Percentiles rank a stretch among this genome's conserved stretches.
Evolutionary conservation across 192 early-diverging fungal species (phyloP).

Genomic region (Ambispora gerdemannii): DNA sequence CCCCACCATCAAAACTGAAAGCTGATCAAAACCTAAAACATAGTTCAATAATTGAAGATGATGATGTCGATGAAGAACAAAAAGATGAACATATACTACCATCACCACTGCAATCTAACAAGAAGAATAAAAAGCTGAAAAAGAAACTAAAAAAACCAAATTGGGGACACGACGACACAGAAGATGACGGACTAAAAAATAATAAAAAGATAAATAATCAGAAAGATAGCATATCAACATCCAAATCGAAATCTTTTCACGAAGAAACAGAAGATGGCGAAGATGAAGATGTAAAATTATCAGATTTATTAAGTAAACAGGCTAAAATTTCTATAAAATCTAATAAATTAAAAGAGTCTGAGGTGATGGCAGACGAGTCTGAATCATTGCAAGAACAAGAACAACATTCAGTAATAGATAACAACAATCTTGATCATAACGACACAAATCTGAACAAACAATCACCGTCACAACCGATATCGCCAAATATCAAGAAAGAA

Average conservation of each 20-base stretch:
- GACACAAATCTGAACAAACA: neutral
- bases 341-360: neutral
- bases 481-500: slow-evolving; percentile 44
- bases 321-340: neutral
- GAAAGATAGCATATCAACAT: slow-evolving; percentile 18
- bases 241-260: neutral
- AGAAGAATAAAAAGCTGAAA: slow-evolving; percentile 44
- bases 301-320: slow-evolving; percentile 44
- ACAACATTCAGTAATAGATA: neutral
- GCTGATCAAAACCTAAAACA: slow-evolving; percentile 21
- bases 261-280: slow-evolving; percentile 21
- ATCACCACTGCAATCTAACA: slow-evolving; percentile 17
- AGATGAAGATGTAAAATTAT: slow-evolving; percentile 48
- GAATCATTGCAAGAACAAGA: neutral
- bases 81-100: slow-evolving; percentile 17
- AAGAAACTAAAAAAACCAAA: slow-evolving; percentile 46
- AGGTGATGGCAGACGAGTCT: neutral
- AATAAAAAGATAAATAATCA: slow-evolving; percentile 39
- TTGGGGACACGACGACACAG: slow-evolving; percentile 33
- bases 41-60: slow-evolving; percentile 30
- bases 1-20: slow-evolving; percentile 11
- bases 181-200: slow-evolving; percentile 39
- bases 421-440: slow-evolving; percentile 34
- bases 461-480: slow-evolving; percentile 18
- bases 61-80: slow-evolving; percentile 38